Evolutionary conservation across 2,329 filamentous ascomycete species (phyloP), one percentile per base, ranked within the genome.

Genomic region (Penicillium glabrum): DNA sequence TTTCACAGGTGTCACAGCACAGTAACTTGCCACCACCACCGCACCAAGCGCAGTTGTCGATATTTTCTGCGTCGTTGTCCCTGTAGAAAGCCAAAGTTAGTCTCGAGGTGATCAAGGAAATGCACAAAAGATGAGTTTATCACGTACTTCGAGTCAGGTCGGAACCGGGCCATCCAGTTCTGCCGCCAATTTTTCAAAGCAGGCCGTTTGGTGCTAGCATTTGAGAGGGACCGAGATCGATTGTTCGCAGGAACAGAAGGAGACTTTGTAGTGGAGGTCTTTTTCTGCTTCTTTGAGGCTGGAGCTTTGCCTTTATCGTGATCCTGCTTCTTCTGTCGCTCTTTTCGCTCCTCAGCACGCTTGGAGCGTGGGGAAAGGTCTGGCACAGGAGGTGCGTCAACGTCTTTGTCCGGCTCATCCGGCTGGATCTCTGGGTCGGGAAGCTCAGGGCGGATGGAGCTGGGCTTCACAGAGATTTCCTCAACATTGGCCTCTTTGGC

Each of bases 1-100:
- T 86, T 59, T 88, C 85, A 77, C 95, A 99, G 61, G 89, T 90
- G 77, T 98, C 95, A 75, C 95, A 99, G 77, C 93, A 97, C 63
- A 98, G 83, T 61, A 99, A 84, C 65, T 91, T 86, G 56, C 93
- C 93, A 64, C 86, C 89, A 61, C 89, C 89, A 68, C 88, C 86
- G 77, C 95, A 99, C 46, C 96, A 96, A 44, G 37, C 51, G 49
- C 49, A 54, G 41, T 24, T 49, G 45, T 51, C 49, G 21, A 44
- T 19, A 10, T 51, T 45, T 14, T 51, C 49, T 3, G 11, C 37
- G 10, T 33, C 39, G 3, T 13, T 44, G 3, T 51, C 39, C 16
- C 49, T 51, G 19, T 51, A 27, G 27, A 21, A 21, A 21, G 29
- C n/a, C 14, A 46, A 53, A 14, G 29, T 53, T 46, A 53, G 50